Evolutionary conservation across 2,329 filamentous ascomycete genomes (phyloP), one percentile per base, ranked within the genome.

Genomic region (Zasmidium angulare): DNA sequence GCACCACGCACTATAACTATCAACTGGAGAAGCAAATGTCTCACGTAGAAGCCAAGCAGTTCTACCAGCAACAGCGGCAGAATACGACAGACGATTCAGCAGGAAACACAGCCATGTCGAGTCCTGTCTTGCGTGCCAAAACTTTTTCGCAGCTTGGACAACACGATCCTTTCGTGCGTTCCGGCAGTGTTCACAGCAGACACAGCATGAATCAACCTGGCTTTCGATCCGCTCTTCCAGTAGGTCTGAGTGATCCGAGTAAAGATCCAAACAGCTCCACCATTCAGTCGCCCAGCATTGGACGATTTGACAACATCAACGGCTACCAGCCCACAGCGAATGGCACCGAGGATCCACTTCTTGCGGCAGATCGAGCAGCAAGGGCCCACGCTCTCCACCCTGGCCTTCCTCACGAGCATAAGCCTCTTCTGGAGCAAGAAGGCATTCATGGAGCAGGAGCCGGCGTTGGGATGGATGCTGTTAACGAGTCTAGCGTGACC

Each of bases 21-120:
- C 89, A 93, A 54, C 90, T 91, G 55, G 95, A 99, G 76, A 96
- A 95, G 70, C 90, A 93, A 71, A 89, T 96, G 86, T 96, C 89
- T 71, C 92, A 96, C 75, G 88, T 90, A 23, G 95, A 99, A 74
- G 91, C 93, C 60, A 98, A 96, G 76, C 84, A 97, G 63, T 96
- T 98, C 78, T 99, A 96, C 75, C 93, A 97, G 77, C 84, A 90
- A 66, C 92, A 91, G 75, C 90, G 92, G 75, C 80, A 87, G 59
- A 89, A 88, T 63, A 81, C 77, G 46, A 71, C 79, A 63, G 71
- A 71, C 70, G 77, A 68, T 21, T 52, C 62, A 58, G 56, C 23
- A 24, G 17, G 54, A 61, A 76, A 70, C 71, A 46, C 60, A 10
- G 52, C 61, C 20, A 62, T 52, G 24, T 61, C 55, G 12, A 67